Percentiles rank a stretch among this genome's conserved stretches.
Conservation (phyloP, 1,284 basidiomycete species). For the Tilletia indica region DNA sequence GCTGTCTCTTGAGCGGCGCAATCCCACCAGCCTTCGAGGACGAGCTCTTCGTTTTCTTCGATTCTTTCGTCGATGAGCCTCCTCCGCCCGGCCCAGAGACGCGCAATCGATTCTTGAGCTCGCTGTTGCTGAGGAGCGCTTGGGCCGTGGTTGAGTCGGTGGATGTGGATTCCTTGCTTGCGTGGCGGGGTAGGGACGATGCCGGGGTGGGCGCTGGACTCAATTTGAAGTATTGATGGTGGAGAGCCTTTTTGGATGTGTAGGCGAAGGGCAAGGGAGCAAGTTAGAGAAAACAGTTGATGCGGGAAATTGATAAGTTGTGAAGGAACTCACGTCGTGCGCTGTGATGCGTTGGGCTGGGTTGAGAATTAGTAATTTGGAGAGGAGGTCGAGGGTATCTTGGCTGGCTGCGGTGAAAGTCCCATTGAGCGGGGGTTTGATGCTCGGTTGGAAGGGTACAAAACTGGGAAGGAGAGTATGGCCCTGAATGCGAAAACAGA, state of each 20-base stretch:
- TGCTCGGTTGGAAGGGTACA: slow-evolving; percentile 60
- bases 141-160: slow-evolving; percentile 2
- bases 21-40: neutral
- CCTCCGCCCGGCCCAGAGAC: neutral
- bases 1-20: slow-evolving; percentile 12
- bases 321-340: slow-evolving; percentile 25
- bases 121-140: slow-evolving; percentile 15
- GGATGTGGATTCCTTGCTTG: slow-evolving; percentile 27
- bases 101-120: slow-evolving; percentile 11
- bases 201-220: slow-evolving; percentile 43
- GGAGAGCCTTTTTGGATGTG: slow-evolving; percentile 26
- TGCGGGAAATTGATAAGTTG: too few species aligned
- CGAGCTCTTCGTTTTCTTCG: slow-evolving; percentile 1
- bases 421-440: slow-evolving; percentile 75
- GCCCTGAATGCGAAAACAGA: too few species aligned
- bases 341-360: slow-evolving; percentile 79
- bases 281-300: neutral
- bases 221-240: slow-evolving; percentile 47
- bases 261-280: neutral
- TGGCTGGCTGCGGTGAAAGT: slow-evolving; percentile 86
- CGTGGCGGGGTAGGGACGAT: slow-evolving; percentile 42
- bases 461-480: slow-evolving; percentile 39
- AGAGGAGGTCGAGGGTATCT: slow-evolving; percentile 81
- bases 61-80: neutral
- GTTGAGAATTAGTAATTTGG: slow-evolving; percentile 78